phyloP scores from a whole-genome alignment of 2,329 filamentous ascomycete genomes.

The Hypocrella siamensis region DNA sequence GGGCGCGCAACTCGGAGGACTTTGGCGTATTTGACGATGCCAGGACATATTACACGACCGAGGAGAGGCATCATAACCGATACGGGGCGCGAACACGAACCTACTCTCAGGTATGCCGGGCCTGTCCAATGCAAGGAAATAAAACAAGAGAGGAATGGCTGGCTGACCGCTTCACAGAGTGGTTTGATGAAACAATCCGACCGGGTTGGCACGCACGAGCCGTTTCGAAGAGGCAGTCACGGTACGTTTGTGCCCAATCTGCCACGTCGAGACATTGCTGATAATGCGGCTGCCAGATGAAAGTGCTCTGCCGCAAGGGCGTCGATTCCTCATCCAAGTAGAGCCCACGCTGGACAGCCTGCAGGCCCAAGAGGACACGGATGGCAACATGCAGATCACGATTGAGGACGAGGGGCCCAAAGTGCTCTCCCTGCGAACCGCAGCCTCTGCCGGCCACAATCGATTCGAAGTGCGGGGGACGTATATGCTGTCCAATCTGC shows the following conservation, averaged over 20 bases:
- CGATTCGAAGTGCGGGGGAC: constrained; percentile 85
- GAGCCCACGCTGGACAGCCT: constrained; percentile 68
- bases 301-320: constrained; percentile 43
- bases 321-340: constrained; percentile 77
- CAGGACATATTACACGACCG: constrained; percentile 41
- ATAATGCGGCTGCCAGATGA: constrained; percentile 44
- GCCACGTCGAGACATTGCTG: background rate
- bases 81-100: constrained; percentile 36
- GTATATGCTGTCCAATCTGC: constrained; percentile 91
- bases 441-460: constrained; percentile 72
- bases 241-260: too few species aligned
- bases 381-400: constrained; percentile 91
- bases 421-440: constrained; percentile 71
- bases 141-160: background rate
- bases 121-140: background rate
- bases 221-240: constrained; percentile 43
- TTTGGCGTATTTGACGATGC: constrained; percentile 40
- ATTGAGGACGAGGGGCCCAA: constrained; percentile 93
- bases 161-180: constrained; percentile 22
- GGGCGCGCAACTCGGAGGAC: constrained; percentile 21
- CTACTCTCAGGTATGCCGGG: constrained; percentile 39
- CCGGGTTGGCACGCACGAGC: constrained; percentile 33
- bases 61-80: constrained; percentile 34
- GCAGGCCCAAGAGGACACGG: constrained; percentile 76
- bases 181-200: constrained; percentile 37